A percentile compares a stretch with the other conserved stretches of the same genome.
phyloP scores from a whole-genome alignment of 805 yeast genomes.

The Candida broadrunensis region DNA sequence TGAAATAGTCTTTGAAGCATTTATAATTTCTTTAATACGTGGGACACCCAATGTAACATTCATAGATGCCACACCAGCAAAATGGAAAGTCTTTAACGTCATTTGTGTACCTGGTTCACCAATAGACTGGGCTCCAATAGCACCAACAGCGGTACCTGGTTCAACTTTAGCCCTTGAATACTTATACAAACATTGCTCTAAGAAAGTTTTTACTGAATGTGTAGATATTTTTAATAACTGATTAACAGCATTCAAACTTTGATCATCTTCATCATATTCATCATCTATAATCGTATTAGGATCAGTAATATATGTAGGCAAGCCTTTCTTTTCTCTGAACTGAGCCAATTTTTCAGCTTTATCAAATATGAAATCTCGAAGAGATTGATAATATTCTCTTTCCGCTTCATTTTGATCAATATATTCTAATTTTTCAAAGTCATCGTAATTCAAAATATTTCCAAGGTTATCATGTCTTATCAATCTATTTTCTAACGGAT shows the following conservation, averaged over 20 bases:
- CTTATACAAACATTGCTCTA: slow-evolving; percentile 74
- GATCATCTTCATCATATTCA: slow-evolving; percentile 26
- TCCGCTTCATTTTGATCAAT: slow-evolving; percentile 89
- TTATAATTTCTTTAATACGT: slow-evolving; percentile 97
- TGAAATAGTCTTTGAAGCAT: slow-evolving; percentile 91
- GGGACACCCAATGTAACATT: slow-evolving; percentile 99
- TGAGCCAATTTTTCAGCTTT: slow-evolving; percentile 58
- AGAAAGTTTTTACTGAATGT: slow-evolving; percentile 57
- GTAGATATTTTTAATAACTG: slow-evolving; percentile 69
- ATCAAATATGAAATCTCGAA: slow-evolving; percentile 57
- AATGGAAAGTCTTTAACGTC: slow-evolving; percentile 92
- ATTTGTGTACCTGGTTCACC: slow-evolving; percentile 99
- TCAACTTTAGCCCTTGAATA: slow-evolving; percentile 90
- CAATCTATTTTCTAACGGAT: slow-evolving; percentile 58
- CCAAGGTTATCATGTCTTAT: slow-evolving; percentile 76
- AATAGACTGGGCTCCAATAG: slow-evolving; percentile 98
- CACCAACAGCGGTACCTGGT: slow-evolving; percentile 99
- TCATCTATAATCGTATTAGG: slow-evolving; percentile 37
- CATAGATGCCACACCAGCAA: slow-evolving; percentile 99
- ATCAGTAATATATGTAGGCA: slow-evolving; percentile 41
- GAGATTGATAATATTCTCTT: slow-evolving; percentile 75
- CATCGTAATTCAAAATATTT: slow-evolving; percentile 38
- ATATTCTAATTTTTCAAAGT: slow-evolving; percentile 50
- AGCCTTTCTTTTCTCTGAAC: slow-evolving; percentile 52
- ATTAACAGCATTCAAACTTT: slow-evolving; percentile 45